Conservation (phyloP, 148 eudicot species). For the Pouteria glomerata region DNA sequence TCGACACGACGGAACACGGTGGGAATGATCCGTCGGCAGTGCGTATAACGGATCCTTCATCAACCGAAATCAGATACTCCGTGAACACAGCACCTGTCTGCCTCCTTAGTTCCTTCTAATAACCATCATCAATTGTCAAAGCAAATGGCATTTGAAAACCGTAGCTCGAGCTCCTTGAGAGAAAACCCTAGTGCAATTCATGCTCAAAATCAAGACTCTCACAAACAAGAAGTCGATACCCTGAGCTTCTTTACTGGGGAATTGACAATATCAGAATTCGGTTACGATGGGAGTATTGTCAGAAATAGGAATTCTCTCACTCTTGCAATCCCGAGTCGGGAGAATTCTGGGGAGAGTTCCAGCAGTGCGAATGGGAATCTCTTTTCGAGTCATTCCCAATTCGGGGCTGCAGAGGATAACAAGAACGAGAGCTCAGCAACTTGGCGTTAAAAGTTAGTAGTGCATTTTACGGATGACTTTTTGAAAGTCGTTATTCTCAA, state of each 20-base stretch:
- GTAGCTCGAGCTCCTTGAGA: slow-evolving; percentile 17
- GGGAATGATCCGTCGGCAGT: slow-evolving; percentile 67
- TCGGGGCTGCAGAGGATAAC: slow-evolving; percentile 35
- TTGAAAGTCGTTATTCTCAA: too few species aligned
- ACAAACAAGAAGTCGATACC: too few species aligned
- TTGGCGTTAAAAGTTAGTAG: too few species aligned
- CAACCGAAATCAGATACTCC: slow-evolving; percentile 17
- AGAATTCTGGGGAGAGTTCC: slow-evolving; percentile 45
- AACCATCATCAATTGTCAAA: slow-evolving; percentile 21
- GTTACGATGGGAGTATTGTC: slow-evolving; percentile 24
- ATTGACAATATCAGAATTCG: slow-evolving; percentile 59
- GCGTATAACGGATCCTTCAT: slow-evolving; percentile 60
- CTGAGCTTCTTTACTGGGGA: slow-evolving; percentile 32
- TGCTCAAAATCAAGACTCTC: background rate
- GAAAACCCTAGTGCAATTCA: slow-evolving; percentile 23
- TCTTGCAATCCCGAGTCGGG: slow-evolving; percentile 61
- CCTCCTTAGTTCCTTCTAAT: background rate
- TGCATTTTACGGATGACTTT: too few species aligned
- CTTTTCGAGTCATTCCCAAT: slow-evolving; percentile 32
- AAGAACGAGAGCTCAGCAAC: slow-evolving; percentile 55
- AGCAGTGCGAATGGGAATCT: slow-evolving; percentile 14
- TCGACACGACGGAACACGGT: slow-evolving; percentile 16
- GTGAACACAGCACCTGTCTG: background rate
- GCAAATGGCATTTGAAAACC: slow-evolving; percentile 25
- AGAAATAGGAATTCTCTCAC: slow-evolving; percentile 28